Conservation (phyloP, 1,139 yeast genomes). For the Arxiozyma slooffiae region DNA sequence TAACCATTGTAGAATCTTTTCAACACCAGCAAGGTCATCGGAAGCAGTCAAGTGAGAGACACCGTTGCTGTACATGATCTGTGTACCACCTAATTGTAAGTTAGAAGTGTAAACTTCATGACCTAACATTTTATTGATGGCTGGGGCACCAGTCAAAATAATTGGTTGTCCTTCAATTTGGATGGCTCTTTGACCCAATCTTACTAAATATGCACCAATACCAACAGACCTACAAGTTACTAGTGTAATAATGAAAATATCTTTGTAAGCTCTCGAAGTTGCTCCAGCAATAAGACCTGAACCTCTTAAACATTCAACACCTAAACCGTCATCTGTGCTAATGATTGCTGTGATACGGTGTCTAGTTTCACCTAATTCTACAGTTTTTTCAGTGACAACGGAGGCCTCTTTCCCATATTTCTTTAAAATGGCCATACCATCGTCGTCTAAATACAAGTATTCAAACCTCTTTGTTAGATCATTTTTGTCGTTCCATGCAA, state of each 20-base stretch:
- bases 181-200: constrained; percentile 97
- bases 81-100: constrained; percentile 97
- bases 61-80: constrained; percentile 96
- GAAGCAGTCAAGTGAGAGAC: constrained; percentile 93
- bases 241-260: constrained; percentile 88
- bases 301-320: constrained; percentile 96
- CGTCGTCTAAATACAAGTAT: constrained; percentile 72
- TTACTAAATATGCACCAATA: constrained; percentile 96
- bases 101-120: constrained; percentile 95
- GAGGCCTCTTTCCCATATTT: constrained; percentile 50
- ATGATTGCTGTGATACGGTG: constrained; percentile 72
- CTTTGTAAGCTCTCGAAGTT: constrained; percentile 93
- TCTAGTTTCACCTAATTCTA: constrained; percentile 78
- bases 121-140: constrained; percentile 90
- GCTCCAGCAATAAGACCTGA: constrained; percentile 99
- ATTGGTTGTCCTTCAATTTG: constrained; percentile 98
- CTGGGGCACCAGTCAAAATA: constrained; percentile 97
- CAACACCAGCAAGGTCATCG: constrained; percentile 94
- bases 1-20: constrained; percentile 89
- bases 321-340: constrained; percentile 93
- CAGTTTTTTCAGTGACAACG: constrained; percentile 68
- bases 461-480: constrained; percentile 80
- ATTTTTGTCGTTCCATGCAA: constrained; percentile 78
- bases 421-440: constrained; percentile 51
- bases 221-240: constrained; percentile 99